phyloP scores from a whole-genome alignment of 257 asterid genomes.

The Ballota nigra region DNA sequence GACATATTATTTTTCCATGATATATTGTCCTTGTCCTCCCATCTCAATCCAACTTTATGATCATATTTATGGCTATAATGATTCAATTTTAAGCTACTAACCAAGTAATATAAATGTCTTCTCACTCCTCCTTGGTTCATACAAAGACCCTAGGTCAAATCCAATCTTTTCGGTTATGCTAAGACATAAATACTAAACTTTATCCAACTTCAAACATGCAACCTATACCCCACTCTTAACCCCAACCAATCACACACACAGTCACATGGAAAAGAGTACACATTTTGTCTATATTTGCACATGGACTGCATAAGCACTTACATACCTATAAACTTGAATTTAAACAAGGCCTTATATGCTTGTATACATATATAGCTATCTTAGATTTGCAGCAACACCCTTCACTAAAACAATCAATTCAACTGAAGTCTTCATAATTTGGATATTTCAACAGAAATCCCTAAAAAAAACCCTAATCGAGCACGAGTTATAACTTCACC shows the following conservation, averaged over 20 bases:
- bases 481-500: neutral
- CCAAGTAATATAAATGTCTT: neutral
- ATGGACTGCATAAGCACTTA: neutral
- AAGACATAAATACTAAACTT: neutral
- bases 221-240: neutral
- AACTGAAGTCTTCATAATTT: neutral
- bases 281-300: neutral
- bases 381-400: neutral
- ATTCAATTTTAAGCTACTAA: neutral
- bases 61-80: neutral
- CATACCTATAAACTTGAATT: neutral
- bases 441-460: neutral
- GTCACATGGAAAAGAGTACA: neutral
- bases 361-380: constrained; percentile 12
- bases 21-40: neutral
- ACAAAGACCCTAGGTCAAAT: neutral
- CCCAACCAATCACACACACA: neutral
- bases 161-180: neutral
- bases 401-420: neutral
- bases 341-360: neutral
- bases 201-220: neutral
- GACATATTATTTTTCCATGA: neutral
- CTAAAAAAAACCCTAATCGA: neutral
- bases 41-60: neutral
- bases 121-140: neutral